These are phyloP conservation scores for Aspergillus haitiensis DNA, from an alignment of 495 filamentous ascomycete genomes.

Conservation along the genomic window DNA sequence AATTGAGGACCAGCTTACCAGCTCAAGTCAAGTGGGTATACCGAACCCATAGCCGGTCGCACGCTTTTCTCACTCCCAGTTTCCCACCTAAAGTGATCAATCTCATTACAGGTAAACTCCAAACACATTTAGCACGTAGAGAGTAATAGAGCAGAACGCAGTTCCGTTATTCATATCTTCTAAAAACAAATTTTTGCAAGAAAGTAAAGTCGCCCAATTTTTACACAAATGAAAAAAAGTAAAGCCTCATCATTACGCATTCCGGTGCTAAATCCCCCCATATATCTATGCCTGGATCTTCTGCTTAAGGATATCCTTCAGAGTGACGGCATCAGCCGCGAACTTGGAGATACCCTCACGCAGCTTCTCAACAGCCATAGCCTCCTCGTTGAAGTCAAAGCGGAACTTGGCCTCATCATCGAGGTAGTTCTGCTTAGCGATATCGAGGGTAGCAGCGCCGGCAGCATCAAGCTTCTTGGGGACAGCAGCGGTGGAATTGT, in stretches of 20 bases:
- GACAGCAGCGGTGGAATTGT: slow-evolving; percentile 73
- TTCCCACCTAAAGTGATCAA: neutral
- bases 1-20: too few relatives aligned
- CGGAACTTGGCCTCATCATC: slow-evolving; percentile 88
- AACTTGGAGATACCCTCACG: slow-evolving; percentile 99
- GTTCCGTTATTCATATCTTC: slow-evolving; percentile 40
- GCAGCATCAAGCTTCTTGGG: slow-evolving; percentile 89
- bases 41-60: too few relatives aligned
- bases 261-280: slow-evolving; percentile 15
- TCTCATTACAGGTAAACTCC: neutral
- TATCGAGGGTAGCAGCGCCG: slow-evolving; percentile 63
- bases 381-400: slow-evolving; percentile 99
- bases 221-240: slow-evolving; percentile 27
- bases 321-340: slow-evolving; percentile 88
- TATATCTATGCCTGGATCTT: slow-evolving; percentile 66
- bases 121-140: neutral
- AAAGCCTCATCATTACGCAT: slow-evolving; percentile 17
- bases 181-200: slow-evolving; percentile 22
- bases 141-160: slow-evolving; percentile 9
- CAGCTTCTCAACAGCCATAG: slow-evolving; percentile 98
- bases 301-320: slow-evolving; percentile 86
- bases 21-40: too few relatives aligned
- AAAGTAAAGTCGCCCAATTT: slow-evolving; percentile 29
- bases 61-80: neutral
- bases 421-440: slow-evolving; percentile 89